phyloP scores from a whole-genome alignment of 768 basidiomycete genomes.

The Collybia mongolica region DNA sequence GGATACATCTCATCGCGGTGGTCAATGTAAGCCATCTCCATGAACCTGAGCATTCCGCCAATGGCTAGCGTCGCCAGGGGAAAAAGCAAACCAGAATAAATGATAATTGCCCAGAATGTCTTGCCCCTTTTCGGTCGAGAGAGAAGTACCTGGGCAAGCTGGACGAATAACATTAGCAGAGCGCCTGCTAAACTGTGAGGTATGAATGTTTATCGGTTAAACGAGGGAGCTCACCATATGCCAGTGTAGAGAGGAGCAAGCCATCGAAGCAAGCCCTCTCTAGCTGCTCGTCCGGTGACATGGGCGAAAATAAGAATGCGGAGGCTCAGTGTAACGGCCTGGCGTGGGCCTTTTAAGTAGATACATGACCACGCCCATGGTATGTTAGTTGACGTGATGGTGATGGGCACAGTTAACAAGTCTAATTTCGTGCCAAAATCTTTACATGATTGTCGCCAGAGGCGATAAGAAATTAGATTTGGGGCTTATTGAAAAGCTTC shows the following conservation, averaged over 20 bases:
- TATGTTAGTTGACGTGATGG: too few relatives aligned
- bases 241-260: slow-evolving; percentile 13
- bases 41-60: slow-evolving; percentile 15
- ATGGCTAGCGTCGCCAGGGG: slow-evolving; percentile 17
- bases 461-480: too few relatives aligned
- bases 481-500: too few relatives aligned
- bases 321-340: too few relatives aligned
- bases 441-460: too few relatives aligned
- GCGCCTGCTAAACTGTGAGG: slow-evolving; percentile 9
- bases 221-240: slow-evolving; percentile 13
- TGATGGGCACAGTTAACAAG: too few relatives aligned
- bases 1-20: slow-evolving; percentile 8
- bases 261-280: slow-evolving; percentile 16
- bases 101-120: slow-evolving; percentile 17
- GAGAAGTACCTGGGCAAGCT: slow-evolving; percentile 17
- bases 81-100: slow-evolving; percentile 16
- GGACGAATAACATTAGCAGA: slow-evolving; percentile 19
- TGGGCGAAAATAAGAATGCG: too few relatives aligned
- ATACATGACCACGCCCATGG: too few relatives aligned
- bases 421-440: too few relatives aligned
- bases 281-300: background rate
- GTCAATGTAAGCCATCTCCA: slow-evolving; percentile 15
- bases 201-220: background rate
- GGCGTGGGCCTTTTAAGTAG: too few relatives aligned
- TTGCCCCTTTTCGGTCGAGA: slow-evolving; percentile 19